Conservation (phyloP, 306 rosid genomes). For the Corylus americana region DNA sequence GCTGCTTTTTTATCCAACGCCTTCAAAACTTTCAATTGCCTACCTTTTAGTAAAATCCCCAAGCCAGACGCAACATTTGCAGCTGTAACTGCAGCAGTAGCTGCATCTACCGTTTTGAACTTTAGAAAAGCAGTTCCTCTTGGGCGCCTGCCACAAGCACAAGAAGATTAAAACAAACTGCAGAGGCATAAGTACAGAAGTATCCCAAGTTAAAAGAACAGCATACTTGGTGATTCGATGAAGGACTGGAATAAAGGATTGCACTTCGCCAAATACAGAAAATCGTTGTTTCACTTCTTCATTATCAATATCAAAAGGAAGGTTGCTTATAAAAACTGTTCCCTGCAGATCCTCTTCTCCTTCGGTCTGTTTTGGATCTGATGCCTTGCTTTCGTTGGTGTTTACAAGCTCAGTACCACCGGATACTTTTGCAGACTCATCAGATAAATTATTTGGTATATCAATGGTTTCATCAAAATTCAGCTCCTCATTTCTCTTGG, state of each 20-base stretch:
- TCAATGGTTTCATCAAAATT: constrained; percentile 35
- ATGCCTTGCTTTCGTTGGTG: constrained; percentile 32
- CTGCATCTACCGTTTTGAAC: constrained; percentile 75
- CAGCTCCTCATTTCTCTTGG: constrained; percentile 38
- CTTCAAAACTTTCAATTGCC: constrained; percentile 73
- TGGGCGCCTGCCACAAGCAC: constrained; percentile 73
- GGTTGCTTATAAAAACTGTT: constrained; percentile 80
- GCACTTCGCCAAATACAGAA: constrained; percentile 83
- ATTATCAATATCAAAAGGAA: constrained; percentile 72
- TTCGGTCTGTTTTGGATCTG: constrained; percentile 48
- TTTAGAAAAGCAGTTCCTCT: constrained; percentile 93
- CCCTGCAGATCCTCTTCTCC: constrained; percentile 58
- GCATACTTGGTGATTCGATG: constrained; percentile 86
- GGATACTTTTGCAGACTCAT: constrained; percentile 47
- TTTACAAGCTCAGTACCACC: constrained; percentile 42
- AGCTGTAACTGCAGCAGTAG: constrained; percentile 68
- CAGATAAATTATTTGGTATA: constrained; percentile 36
- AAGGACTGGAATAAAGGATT: constrained; percentile 79
- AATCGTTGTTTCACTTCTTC: constrained; percentile 86
- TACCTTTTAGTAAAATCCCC: constrained; percentile 78
- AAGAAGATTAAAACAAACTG: constrained; percentile 8
- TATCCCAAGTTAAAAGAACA: not conserved
- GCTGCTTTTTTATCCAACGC: constrained; percentile 94
- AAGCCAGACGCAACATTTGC: constrained; percentile 61
- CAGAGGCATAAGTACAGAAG: constrained; percentile 1